Conservation (phyloP, 2,329 filamentous ascomycete genomes). For the Pseudogymnoascus sp. region DNA sequence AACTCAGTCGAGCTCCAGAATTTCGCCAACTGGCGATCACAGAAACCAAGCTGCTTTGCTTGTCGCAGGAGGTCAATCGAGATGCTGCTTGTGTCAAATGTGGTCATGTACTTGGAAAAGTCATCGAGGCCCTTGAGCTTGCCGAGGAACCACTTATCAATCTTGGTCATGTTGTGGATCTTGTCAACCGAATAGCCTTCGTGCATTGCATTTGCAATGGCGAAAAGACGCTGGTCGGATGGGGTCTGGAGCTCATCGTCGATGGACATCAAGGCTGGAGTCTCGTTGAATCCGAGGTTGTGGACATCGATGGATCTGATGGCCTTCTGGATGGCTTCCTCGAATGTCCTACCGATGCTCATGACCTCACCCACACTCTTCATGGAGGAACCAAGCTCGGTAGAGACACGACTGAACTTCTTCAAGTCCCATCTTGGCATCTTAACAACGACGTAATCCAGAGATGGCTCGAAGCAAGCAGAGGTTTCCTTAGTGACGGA, state of each 20-base stretch:
- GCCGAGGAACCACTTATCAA: constrained; percentile 96
- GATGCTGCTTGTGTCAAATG: constrained; percentile 58
- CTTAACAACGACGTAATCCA: constrained; percentile 98
- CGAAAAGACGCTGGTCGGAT: constrained; percentile 93
- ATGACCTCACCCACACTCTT: constrained; percentile 99
- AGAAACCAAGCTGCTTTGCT: constrained; percentile 92
- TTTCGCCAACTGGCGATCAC: constrained; percentile 84
- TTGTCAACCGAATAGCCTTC: constrained; percentile 89
- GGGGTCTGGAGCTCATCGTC: constrained; percentile 95
- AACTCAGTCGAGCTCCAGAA: constrained; percentile 95
- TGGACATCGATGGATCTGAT: constrained; percentile 92
- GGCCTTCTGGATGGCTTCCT: constrained; percentile 97
- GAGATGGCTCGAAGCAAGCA: constrained; percentile 95
- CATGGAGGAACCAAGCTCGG: constrained; percentile 94
- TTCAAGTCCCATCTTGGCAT: constrained; percentile 98
- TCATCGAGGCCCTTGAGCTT: constrained; percentile 86
- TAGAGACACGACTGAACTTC: constrained; percentile 96
- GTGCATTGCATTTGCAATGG: constrained; percentile 96
- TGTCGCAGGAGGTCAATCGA: constrained; percentile 63
- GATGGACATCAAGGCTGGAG: constrained; percentile 80
- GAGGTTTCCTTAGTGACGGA: constrained; percentile 92
- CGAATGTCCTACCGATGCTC: constrained; percentile 93
- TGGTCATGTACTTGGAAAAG: constrained; percentile 73
- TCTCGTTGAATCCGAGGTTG: constrained; percentile 92
- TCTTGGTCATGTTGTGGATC: constrained; percentile 97